phyloP scores from a whole-genome alignment of 1,284 basidiomycete species.

The Rhodotorula sp. region DNA sequence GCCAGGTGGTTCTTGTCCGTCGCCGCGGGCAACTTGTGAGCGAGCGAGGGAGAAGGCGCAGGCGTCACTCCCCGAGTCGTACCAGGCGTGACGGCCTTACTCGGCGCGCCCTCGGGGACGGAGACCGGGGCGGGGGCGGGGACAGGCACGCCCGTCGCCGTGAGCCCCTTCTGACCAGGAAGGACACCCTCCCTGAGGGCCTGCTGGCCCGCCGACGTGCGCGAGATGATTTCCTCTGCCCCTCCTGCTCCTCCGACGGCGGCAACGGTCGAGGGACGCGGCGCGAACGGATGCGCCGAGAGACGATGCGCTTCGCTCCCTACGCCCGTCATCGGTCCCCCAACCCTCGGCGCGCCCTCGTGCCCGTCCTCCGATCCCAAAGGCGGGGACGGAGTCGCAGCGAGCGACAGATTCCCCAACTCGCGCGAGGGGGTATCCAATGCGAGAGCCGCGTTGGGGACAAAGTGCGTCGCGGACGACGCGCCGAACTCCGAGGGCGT shows the following conservation, averaged over 20 bases:
- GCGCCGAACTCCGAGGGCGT: constrained; percentile 7
- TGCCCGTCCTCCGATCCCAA: constrained; percentile 2
- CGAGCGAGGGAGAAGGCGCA: neutral
- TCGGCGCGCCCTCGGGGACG: neutral
- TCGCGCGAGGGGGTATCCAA: constrained; percentile 16
- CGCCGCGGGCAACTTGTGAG: neutral
- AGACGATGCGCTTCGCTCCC: constrained; percentile 12
- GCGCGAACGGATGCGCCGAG: neutral
- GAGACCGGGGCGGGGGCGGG: neutral
- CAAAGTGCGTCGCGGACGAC: neutral
- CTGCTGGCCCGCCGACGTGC: constrained; percentile 26
- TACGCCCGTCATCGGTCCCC: neutral
- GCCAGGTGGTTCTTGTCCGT: neutral
- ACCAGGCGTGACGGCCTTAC: neutral
- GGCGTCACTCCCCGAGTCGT: neutral
- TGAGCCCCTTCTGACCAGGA: constrained; percentile 3
- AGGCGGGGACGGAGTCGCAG: constrained; percentile 7
- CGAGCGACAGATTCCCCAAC: constrained; percentile 18
- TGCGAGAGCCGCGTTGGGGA: constrained; percentile 12
- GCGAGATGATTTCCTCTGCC: constrained; percentile 11
- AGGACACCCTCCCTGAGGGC: constrained; percentile 12
- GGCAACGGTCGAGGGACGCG: neutral
- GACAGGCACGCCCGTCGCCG: neutral
- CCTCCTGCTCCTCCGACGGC: constrained; percentile 3
- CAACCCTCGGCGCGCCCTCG: constrained; percentile 1